phyloP scores from a whole-genome alignment of 805 yeast species.

The Pichia cabralensis region DNA sequence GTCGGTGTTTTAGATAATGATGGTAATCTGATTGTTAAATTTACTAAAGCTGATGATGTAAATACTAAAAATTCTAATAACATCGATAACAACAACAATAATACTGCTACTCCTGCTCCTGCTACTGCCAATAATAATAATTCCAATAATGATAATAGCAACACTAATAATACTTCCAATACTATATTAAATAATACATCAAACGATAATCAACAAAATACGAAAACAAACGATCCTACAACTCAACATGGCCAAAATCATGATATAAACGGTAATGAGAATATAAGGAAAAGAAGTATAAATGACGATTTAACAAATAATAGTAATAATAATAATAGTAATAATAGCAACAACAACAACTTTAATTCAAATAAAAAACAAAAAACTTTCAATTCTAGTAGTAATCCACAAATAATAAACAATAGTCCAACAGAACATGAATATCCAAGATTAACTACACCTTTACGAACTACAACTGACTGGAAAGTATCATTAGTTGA shows the following conservation, averaged over 20 bases:
- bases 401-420: no score
- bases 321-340: not conserved
- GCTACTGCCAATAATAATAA: not conserved
- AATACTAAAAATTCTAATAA: not conserved
- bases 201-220: no score
- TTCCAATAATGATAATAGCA: not conserved
- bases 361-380: not conserved
- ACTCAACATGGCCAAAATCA: no score
- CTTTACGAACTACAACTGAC: constrained; percentile 32
- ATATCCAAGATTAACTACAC: constrained; percentile 13
- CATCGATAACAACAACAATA: not conserved
- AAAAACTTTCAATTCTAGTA: no score
- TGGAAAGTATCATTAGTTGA: constrained; percentile 53
- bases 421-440: no score
- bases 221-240: no score
- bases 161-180: not conserved
- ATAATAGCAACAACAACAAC: not conserved
- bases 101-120: not conserved
- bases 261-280: not conserved
- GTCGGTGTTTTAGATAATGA: constrained; percentile 34
- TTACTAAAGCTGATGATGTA: constrained; percentile 4
- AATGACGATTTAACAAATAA: no score
- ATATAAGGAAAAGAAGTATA: not conserved
- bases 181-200: no score
- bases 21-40: constrained; percentile 11